phyloP scores from a whole-genome alignment of 2,329 filamentous ascomycete species.

The Ascochyta lentis region DNA sequence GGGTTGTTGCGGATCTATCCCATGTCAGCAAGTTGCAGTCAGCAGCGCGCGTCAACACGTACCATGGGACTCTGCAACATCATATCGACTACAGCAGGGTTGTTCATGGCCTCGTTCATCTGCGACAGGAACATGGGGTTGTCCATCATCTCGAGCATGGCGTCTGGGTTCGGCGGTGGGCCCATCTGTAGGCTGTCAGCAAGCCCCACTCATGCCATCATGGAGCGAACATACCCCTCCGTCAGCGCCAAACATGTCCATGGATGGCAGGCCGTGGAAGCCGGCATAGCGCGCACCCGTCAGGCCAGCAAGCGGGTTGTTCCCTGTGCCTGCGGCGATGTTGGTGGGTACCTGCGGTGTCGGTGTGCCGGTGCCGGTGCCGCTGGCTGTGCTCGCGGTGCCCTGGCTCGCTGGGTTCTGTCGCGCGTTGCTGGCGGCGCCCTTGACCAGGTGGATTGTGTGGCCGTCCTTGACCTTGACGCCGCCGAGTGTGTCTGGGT shows the following conservation, averaged over 20 bases:
- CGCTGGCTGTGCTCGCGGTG: constrained; percentile 39
- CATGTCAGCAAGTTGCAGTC: constrained; percentile 18
- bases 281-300: constrained; percentile 95
- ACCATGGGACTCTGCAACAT: constrained; percentile 65
- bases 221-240: constrained; percentile 77
- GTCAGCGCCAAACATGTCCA: constrained; percentile 90
- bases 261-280: constrained; percentile 84
- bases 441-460: constrained; percentile 96
- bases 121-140: constrained; percentile 86
- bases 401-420: constrained; percentile 62
- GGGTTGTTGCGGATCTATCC: constrained; percentile 79
- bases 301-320: constrained; percentile 87
- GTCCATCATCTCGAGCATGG: constrained; percentile 82
- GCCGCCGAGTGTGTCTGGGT: constrained; percentile 80
- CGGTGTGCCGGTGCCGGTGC: constrained; percentile 55
- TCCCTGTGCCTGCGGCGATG: constrained; percentile 78
- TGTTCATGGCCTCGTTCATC: constrained; percentile 94
- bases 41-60: neutral
- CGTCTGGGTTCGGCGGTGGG: constrained; percentile 79
- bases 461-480: constrained; percentile 98
- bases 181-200: constrained; percentile 73
- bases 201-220: neutral
- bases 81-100: constrained; percentile 92
- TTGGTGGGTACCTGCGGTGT: constrained; percentile 72
- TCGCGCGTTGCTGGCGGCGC: constrained; percentile 83